Conservation (phyloP, 495 filamentous ascomycete genomes). For the Aspergillus saccharolyticus region DNA sequence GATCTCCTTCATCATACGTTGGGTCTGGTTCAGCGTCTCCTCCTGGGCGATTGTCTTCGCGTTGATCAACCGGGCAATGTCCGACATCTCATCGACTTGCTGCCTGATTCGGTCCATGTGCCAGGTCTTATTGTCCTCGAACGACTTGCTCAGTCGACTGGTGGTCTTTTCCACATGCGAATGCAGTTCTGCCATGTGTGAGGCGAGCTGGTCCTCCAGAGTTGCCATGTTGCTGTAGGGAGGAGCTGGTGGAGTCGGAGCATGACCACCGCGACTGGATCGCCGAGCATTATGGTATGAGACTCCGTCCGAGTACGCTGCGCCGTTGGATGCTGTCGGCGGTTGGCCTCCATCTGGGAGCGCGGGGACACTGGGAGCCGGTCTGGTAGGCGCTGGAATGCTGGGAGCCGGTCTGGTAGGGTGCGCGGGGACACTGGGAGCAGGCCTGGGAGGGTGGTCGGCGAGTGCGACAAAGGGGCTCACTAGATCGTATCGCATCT, state of each 20-base stretch:
- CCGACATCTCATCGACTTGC: conserved; percentile 16
- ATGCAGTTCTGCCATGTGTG: conserved; percentile 19
- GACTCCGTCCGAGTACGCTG: too few species aligned
- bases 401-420: too few species aligned
- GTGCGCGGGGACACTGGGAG: background rate
- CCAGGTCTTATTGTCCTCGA: conserved; percentile 21
- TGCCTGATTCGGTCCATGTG: conserved; percentile 17
- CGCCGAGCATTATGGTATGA: too few species aligned
- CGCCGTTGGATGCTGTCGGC: too few species aligned
- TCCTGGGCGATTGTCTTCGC: conserved; percentile 7
- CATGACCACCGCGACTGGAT: conserved; percentile 21
- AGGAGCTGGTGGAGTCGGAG: conserved; percentile 21
- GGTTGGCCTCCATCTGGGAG: too few species aligned
- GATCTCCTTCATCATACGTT: conserved; percentile 9
- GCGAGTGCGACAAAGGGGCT: background rate
- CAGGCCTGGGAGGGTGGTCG: background rate
- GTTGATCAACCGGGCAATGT: conserved; percentile 13
- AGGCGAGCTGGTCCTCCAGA: conserved; percentile 19
- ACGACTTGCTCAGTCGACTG: conserved; percentile 10
- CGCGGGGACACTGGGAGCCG: too few species aligned
- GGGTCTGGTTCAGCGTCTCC: conserved; percentile 12
- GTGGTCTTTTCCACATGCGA: conserved; percentile 15
- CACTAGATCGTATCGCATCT: background rate
- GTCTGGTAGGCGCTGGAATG: too few species aligned
- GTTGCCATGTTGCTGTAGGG: conserved; percentile 24